These are phyloP conservation scores for Pharnaceum exiguum DNA, from an alignment of 148 eudicot genomes.

Conservation along the genomic window DNA sequence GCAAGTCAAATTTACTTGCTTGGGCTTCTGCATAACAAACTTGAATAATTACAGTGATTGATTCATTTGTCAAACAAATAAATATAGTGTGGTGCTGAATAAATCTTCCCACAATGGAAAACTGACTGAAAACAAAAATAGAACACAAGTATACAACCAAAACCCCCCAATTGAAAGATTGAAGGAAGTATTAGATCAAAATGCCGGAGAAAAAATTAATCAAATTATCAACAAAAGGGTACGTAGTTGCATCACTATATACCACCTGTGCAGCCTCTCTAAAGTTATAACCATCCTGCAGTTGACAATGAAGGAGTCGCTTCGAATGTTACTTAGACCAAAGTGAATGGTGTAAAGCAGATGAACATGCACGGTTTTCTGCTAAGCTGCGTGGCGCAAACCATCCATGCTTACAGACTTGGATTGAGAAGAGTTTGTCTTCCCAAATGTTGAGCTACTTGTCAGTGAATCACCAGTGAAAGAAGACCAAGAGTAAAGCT, in stretches of 20 bases:
- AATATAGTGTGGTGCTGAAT: background rate
- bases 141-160: background rate
- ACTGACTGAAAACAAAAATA: background rate
- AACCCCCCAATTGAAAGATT: background rate
- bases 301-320: background rate
- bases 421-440: slow-evolving; percentile 13
- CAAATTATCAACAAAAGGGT: background rate
- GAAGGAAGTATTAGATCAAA: background rate
- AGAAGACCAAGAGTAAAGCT: slow-evolving; percentile 41
- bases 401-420: slow-evolving; percentile 26
- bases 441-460: slow-evolving; percentile 21
- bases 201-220: background rate
- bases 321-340: slow-evolving; percentile 14
- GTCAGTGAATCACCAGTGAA: slow-evolving; percentile 28
- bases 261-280: background rate
- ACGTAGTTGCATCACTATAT: background rate
- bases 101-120: background rate
- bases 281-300: background rate
- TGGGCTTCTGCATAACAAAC: background rate
- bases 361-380: background rate
- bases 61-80: slow-evolving; percentile 1
- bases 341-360: too few relatives aligned
- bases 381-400: slow-evolving; percentile 16
- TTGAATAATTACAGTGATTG: background rate
- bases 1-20: too few relatives aligned